Base-by-base conservation (phyloP, 768 basidiomycete genomes). In the Hemileccinum rubropunctum region DNA sequence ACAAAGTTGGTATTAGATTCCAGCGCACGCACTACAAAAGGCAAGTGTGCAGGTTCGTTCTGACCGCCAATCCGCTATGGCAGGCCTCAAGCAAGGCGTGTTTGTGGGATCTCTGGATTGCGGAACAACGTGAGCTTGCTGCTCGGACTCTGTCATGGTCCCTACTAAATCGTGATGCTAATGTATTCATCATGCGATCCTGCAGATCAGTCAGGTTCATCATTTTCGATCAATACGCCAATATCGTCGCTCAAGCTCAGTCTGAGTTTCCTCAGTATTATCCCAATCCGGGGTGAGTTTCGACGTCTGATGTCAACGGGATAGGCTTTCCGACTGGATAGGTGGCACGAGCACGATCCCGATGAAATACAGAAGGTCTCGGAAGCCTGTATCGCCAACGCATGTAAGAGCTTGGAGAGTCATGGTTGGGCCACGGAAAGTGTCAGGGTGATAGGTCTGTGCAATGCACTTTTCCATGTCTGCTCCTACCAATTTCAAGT, bases 341-440 rank as follows among this genome's bases (percentile, higher is more conserved):
- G 94, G 60, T 98, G 95, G 95, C 95, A 98, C 66, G 93, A 95
- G 55, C 97, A 98, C 68, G 87, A 95, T 64, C 83, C 91, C 0
- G 73, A 77, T 37, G 92, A 94, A 64, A 88, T 98, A 54, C 81
- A 87, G 59, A 71, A 79, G 50, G 78, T 83, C 53, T 86, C 88
- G 39, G 80, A 89, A 26, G 69, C 73, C 42, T 95, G 92, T 67
- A 86, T 98, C 48, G 76, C 80, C 38, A 78, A 79, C 48, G 84
- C 89, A 7, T 77, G 88, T 43, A 77, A 81, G 57, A 73, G 77
- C 45, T 74, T 99, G 56, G 88, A 91, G 61, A 75, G 71, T 32
- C 72, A 75, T 14, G 95, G 94, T 6, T 95, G 86, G 84, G 70
- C 78, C 2, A 83, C 80, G 66, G 79, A 83, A 45, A 88, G 91